phyloP scores from a whole-genome alignment of 2,329 filamentous ascomycete genomes.

The Lithohypha guttulata region DNA sequence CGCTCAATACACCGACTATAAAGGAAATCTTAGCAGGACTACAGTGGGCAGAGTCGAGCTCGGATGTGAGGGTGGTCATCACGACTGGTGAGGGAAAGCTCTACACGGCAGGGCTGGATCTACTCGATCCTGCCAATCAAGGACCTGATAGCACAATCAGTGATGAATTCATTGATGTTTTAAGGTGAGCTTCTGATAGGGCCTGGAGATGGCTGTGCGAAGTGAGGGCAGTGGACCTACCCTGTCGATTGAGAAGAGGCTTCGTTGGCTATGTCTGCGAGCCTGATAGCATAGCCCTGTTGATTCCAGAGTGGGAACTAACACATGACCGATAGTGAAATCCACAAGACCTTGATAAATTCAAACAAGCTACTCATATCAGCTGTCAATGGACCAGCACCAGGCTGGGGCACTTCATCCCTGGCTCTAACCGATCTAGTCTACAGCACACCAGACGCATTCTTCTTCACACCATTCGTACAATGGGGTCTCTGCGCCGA shows the following conservation, averaged over 20 bases:
- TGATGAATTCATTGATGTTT: constrained; percentile 3
- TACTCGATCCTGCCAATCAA: constrained; percentile 3
- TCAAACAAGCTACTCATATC: constrained; percentile 88
- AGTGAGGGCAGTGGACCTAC: neutral
- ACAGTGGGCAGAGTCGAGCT: neutral
- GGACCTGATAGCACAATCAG: constrained; percentile 1
- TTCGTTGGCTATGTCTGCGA: neutral
- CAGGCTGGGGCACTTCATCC: constrained; percentile 77
- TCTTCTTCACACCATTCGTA: constrained; percentile 80
- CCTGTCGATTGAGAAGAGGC: neutral
- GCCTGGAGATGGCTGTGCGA: too few species aligned
- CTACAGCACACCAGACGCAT: constrained; percentile 69
- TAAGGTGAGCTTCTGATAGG: constrained; percentile 8
- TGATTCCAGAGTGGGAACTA: neutral
- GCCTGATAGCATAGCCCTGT: neutral
- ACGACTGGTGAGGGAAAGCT: constrained; percentile 5
- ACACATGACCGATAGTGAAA: neutral
- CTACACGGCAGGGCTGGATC: constrained; percentile 3
- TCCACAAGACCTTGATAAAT: constrained; percentile 31
- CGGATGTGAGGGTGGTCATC: neutral
- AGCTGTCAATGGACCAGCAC: constrained; percentile 80
- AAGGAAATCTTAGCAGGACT: constrained; percentile 7
- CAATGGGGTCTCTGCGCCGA: constrained; percentile 82
- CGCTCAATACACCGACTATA: constrained; percentile 6
- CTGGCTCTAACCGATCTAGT: constrained; percentile 80